These are phyloP conservation scores for Colletotrichum horii DNA, from an alignment of 2,329 filamentous ascomycete species.

Conservation along the genomic window DNA sequence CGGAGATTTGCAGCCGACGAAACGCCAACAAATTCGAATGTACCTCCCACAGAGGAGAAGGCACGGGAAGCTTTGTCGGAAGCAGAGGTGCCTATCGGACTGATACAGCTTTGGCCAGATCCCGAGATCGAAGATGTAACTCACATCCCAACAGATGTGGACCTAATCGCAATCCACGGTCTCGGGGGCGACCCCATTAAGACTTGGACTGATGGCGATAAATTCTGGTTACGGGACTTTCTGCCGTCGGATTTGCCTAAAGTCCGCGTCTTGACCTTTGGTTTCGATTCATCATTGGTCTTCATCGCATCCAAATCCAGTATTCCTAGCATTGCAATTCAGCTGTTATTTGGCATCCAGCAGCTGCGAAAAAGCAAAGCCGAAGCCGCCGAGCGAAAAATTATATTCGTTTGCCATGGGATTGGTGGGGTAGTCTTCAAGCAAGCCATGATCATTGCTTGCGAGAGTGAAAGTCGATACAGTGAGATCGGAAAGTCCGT, in stretches of 20 bases:
- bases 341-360: neutral
- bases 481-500: neutral
- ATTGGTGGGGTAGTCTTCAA: neutral
- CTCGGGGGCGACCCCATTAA: fast-evolving
- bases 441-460: neutral
- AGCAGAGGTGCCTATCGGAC: fast-evolving
- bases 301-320: neutral
- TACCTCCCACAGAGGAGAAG: neutral
- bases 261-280: neutral
- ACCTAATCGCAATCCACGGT: neutral
- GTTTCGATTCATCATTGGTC: fast-evolving
- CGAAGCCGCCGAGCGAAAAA: neutral
- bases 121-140: fast-evolving
- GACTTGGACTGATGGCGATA: neutral
- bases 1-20: too few relatives aligned
- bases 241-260: fast-evolving
- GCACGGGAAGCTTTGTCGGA: fast-evolving
- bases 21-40: too few relatives aligned
- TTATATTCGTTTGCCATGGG: neutral
- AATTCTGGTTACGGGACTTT: neutral
- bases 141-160: fast-evolving
- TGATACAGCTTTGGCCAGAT: neutral
- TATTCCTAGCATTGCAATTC: fast-evolving
- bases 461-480: neutral
- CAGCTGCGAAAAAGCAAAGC: neutral